These are phyloP conservation scores for Moesziomyces aphidis DNA, from an alignment of 1,284 basidiomycete species.

Conservation along the genomic window DNA sequence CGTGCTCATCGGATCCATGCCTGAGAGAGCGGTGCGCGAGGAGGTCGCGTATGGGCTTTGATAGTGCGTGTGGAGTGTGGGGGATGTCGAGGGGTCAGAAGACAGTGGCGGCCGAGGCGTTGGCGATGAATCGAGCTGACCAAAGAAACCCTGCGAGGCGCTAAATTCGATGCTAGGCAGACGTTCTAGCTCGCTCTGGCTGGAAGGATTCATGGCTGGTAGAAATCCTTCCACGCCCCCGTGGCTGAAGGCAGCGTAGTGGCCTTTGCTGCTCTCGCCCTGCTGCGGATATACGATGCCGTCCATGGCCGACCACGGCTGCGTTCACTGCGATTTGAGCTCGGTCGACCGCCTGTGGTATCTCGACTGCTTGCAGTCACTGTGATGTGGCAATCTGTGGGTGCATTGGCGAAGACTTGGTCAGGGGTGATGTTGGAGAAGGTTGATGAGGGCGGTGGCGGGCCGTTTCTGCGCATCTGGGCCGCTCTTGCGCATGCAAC, in stretches of 20 bases:
- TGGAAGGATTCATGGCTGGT: not conserved
- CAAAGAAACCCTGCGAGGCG: conserved; percentile 10
- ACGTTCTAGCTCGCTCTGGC: not conserved
- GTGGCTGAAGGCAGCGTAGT: not conserved
- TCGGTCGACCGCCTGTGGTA: not conserved
- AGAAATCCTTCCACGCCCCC: not conserved
- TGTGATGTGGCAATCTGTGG: too few species aligned
- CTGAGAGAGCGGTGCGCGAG: conserved; percentile 12
- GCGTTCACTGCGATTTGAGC: too few species aligned
- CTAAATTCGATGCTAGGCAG: conserved; percentile 23
- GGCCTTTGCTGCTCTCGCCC: not conserved
- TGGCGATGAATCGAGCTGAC: not conserved
- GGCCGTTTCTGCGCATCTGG: not conserved
- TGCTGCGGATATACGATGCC: not conserved
- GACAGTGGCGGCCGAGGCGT: too few species aligned
- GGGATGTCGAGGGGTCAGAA: not conserved
- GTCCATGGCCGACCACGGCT: not conserved
- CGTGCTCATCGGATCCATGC: conserved; percentile 32
- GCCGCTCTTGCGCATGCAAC: not conserved
- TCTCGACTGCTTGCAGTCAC: not conserved
- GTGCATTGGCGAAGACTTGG: too few species aligned
- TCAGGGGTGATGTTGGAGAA: too few species aligned
- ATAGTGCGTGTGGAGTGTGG: not conserved
- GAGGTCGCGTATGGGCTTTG: not conserved
- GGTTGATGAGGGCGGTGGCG: not conserved